Evolutionary conservation across 129 eudicot genomes (phyloP).

Genomic region (Centaurea solstitialis): DNA sequence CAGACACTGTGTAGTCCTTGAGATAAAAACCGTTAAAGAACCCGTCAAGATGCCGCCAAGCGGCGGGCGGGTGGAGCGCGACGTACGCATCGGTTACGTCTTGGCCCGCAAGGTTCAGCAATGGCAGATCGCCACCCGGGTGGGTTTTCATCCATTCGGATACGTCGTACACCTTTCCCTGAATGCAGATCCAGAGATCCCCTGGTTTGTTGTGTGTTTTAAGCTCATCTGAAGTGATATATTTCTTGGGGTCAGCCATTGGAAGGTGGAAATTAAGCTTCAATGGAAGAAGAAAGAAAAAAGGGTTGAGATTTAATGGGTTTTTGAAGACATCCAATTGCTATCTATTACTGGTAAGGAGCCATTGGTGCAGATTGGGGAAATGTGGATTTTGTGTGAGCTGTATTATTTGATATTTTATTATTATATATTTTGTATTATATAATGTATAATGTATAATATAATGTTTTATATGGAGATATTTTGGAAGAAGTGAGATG

Average conservation of each 20-base stretch:
- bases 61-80: slow-evolving; percentile 51
- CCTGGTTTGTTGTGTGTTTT: slow-evolving; percentile 58
- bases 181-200: slow-evolving; percentile 75
- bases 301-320: slow-evolving; percentile 19
- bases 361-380: slow-evolving; percentile 4
- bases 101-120: slow-evolving; percentile 67
- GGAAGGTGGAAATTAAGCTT: not conserved
- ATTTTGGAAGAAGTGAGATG: slow-evolving; percentile 14
- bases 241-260: slow-evolving; percentile 48
- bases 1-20: slow-evolving; percentile 61
- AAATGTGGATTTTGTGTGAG: slow-evolving; percentile 8
- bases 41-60: slow-evolving; percentile 49
- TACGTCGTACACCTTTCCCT: slow-evolving; percentile 68
- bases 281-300: not conserved
- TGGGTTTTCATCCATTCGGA: slow-evolving; percentile 58
- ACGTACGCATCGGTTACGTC: slow-evolving; percentile 71
- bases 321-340: not conserved
- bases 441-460: no score
- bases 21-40: slow-evolving; percentile 58
- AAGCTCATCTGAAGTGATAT: slow-evolving; percentile 60
- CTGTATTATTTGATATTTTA: slow-evolving; percentile 4
- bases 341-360: slow-evolving; percentile 21
- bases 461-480: not conserved
- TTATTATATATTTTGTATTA: no score
- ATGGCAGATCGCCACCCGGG: slow-evolving; percentile 67